Evolutionary conservation across 148 eudicot species (phyloP).

Genomic region (Silene uniflora): DNA sequence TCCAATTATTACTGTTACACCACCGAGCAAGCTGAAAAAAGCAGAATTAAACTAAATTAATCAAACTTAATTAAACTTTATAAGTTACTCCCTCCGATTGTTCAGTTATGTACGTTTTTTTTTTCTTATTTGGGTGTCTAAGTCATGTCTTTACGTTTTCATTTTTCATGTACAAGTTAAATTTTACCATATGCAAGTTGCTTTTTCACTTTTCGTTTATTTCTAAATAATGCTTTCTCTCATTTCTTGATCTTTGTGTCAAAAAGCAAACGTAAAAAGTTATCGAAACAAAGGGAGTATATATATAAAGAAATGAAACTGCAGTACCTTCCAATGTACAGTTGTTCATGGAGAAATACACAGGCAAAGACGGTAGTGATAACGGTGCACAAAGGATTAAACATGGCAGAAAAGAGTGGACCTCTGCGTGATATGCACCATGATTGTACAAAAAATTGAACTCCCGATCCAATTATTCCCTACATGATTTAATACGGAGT

Average conservation of each 20-base stretch:
- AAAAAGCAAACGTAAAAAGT: too few relatives aligned
- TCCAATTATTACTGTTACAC: constrained; percentile 47
- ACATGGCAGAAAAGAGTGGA: constrained; percentile 74
- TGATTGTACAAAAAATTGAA: constrained; percentile 59
- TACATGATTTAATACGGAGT: constrained; percentile 6
- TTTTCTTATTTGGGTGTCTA: too few relatives aligned
- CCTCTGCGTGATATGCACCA: constrained; percentile 72
- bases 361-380: constrained; percentile 50
- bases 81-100: too few relatives aligned
- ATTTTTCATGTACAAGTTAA: too few relatives aligned
- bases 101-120: too few relatives aligned
- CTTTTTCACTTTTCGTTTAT: too few relatives aligned
- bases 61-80: not conserved
- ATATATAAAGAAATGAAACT: not conserved
- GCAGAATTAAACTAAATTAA: not conserved
- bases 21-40: constrained; percentile 51
- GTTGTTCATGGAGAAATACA: constrained; percentile 51
- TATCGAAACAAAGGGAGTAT: too few relatives aligned
- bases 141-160: too few relatives aligned
- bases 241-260: too few relatives aligned
- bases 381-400: constrained; percentile 61
- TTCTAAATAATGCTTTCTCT: too few relatives aligned
- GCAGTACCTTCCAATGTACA: constrained; percentile 73
- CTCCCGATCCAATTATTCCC: constrained; percentile 54
- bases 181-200: too few relatives aligned